Evolutionary conservation across 345 rosid genomes (phyloP), one percentile per base, ranked within the genome.

Genomic region (Heritiera littoralis): DNA sequence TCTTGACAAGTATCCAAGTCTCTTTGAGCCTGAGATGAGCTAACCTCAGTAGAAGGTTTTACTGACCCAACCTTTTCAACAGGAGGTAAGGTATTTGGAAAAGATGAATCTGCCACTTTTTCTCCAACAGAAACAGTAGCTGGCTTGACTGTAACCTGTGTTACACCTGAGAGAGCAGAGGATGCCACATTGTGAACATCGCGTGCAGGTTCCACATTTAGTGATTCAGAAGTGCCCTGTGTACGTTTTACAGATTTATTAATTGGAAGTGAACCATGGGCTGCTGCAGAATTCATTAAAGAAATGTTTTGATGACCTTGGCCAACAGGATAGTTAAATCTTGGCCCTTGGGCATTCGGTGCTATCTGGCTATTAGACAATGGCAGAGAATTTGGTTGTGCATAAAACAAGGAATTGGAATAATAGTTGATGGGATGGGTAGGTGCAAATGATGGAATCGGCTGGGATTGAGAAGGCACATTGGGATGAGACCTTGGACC

Each of bases 251-350:
- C 85, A 12, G 89, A 63, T 87, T 88, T 93, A 80, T 82, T 82
- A 81, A 68, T 80, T 43, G 84, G 81, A 75, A 83, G 38, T 30
- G 88, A 80, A 80, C 77, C 83, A 74, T 78, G 80, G 41, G 84
- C 79, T 77, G 92, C 77, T 61, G 88, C 80, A 64, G 94, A 81
- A 80, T 87, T 90, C 75, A 81, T 76, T 66, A 84, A 81, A 35
- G 93, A 81, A 64, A 87, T 85, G 76, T 87, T 91, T 84, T 88
- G 97, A 46, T 91, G 80, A 58, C 86, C 88, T 77, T 94, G 98
- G 83, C 64, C 78, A 68, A 81, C 83, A 5, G 92, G 43, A 79
- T 84, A 87, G 70, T 83, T 92, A 80, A 72, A 89, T 81, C 94
- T 89, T 30, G 91, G 81, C 3, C 85, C 90, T 84, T 91, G 99